These are phyloP conservation scores for Pythium folliculosum DNA, from an alignment of 352 stramenopile species.

Conservation along the genomic window DNA sequence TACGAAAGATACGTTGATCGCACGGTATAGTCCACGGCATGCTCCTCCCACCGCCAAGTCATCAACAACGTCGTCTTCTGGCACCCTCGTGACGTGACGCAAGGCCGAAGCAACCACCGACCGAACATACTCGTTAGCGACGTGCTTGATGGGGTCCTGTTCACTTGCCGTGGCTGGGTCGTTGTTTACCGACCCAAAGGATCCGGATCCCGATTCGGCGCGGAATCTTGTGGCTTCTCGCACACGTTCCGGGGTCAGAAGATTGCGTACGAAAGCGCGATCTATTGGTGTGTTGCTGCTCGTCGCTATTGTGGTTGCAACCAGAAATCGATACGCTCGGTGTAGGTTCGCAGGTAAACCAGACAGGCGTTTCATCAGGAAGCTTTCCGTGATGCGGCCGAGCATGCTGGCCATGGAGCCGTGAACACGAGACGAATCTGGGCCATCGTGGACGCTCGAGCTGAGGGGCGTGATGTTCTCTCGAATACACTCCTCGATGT, in stretches of 20 bases:
- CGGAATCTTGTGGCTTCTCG: neutral
- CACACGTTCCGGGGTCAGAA: neutral
- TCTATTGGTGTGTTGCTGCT: neutral
- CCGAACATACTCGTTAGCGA: neutral
- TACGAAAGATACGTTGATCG: neutral
- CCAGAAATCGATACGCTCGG: slow-evolving; percentile 3
- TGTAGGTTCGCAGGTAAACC: slow-evolving; percentile 2
- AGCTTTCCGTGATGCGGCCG: slow-evolving; percentile 1
- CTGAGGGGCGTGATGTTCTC: neutral
- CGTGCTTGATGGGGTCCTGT: neutral
- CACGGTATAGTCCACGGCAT: neutral
- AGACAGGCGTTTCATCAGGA: neutral
- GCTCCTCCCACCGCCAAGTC: neutral
- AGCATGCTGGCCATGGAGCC: slow-evolving; percentile 3
- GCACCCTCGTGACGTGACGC: neutral
- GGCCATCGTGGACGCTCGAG: slow-evolving; percentile 1
- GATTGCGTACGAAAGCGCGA: neutral
- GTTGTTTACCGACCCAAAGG: too few species aligned
- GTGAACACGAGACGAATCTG: neutral
- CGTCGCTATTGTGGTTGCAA: neutral
- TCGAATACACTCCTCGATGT: slow-evolving; percentile 9
- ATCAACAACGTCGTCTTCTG: neutral
- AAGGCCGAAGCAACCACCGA: neutral
- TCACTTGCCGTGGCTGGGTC: neutral
- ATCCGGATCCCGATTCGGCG: neutral